phyloP scores from a whole-genome alignment of 2,329 filamentous ascomycete genomes.

The Neonectria hederae region DNA sequence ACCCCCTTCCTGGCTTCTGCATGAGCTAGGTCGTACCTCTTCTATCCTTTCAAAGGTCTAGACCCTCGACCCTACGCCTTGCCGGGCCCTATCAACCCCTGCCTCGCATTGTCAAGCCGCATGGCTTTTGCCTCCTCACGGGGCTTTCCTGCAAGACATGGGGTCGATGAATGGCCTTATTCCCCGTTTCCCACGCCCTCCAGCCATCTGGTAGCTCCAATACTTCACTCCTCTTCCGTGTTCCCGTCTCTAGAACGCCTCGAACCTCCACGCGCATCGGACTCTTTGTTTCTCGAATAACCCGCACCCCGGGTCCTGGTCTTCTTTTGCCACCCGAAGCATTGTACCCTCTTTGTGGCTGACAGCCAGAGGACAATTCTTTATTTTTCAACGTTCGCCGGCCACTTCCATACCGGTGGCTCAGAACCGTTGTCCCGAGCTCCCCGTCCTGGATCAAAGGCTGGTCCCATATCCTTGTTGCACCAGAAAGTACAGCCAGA shows the following conservation, averaged over 20 bases:
- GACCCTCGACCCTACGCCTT: constrained; percentile 35
- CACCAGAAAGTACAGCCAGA: constrained; percentile 31
- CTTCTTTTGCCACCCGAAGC: constrained; percentile 15
- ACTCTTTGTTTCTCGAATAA: neutral
- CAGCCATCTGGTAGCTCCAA: constrained; percentile 18
- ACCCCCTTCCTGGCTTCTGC: constrained; percentile 23
- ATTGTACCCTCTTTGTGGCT: constrained; percentile 25
- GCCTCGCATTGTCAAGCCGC: constrained; percentile 27
- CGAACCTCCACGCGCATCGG: neutral
- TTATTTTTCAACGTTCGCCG: constrained; percentile 3
- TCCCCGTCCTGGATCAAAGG: constrained; percentile 10
- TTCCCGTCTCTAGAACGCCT: constrained; percentile 1
- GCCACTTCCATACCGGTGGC: constrained; percentile 3
- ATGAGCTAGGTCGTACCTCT: constrained; percentile 25
- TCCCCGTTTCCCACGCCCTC: constrained; percentile 26
- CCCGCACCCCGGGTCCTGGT: neutral
- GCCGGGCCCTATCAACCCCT: constrained; percentile 32
- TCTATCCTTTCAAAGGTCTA: constrained; percentile 26
- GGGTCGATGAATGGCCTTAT: constrained; percentile 24
- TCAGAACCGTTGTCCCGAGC: constrained; percentile 22
- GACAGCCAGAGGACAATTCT: constrained; percentile 20
- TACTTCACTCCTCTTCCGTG: constrained; percentile 23
- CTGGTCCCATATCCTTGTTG: constrained; percentile 34
- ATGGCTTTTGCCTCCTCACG: constrained; percentile 32
- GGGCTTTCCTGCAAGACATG: constrained; percentile 29